phyloP scores from a whole-genome alignment of 2,329 filamentous ascomycete species.

The Xylariaceae sp. region DNA sequence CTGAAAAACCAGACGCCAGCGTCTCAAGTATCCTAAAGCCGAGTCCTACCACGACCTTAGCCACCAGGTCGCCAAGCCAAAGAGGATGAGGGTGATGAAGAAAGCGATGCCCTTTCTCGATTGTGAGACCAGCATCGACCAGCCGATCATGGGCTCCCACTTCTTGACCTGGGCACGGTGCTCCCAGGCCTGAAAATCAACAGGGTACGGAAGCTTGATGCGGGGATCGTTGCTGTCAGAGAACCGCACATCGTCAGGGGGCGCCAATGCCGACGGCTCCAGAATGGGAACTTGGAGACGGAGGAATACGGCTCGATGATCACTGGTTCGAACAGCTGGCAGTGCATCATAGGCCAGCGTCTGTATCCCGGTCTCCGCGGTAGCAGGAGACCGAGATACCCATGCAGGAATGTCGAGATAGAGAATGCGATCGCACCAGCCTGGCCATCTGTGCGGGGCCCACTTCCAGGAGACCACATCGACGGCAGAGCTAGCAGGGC shows the following conservation, averaged over 20 bases:
- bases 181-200: conserved; percentile 52
- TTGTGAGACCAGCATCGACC: conserved; percentile 51
- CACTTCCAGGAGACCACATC: conserved; percentile 59
- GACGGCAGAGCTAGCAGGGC: conserved; percentile 15
- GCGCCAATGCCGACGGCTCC: conserved; percentile 36
- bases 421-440: conserved; percentile 89
- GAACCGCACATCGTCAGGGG: conserved; percentile 22
- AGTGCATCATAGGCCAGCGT: conserved; percentile 69
- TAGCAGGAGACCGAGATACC: conserved; percentile 33
- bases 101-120: conserved; percentile 47
- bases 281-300: conserved; percentile 59
- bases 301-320: conserved; percentile 80
- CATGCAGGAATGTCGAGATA: conserved; percentile 61
- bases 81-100: conserved; percentile 39
- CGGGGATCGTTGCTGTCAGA: conserved; percentile 22
- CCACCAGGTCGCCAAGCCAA: conserved; percentile 45
- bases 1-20: not conserved
- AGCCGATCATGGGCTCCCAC: conserved; percentile 41
- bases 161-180: conserved; percentile 36
- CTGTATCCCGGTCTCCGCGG: conserved; percentile 33
- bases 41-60: conserved; percentile 26
- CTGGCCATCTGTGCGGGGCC: conserved; percentile 78
- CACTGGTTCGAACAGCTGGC: conserved; percentile 74
- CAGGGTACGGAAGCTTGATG: conserved; percentile 42
- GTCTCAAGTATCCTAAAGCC: conserved; percentile 2